phyloP scores from a whole-genome alignment of 345 rosid species.

The Arabidopsis arenosa region DNA sequence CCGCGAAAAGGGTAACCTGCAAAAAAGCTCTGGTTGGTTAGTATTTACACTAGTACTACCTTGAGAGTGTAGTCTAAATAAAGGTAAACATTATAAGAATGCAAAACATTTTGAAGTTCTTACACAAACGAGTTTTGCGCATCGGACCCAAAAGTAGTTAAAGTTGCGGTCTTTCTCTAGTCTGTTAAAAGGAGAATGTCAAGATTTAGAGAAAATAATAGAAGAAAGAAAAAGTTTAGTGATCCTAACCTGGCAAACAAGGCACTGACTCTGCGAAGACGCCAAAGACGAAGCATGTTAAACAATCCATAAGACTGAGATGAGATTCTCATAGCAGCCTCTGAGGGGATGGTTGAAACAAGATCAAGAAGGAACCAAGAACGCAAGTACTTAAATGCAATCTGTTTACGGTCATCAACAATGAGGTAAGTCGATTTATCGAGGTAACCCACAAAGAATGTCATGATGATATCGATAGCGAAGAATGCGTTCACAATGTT shows the following conservation, averaged over 20 bases:
- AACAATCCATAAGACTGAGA: conserved; percentile 72
- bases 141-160: conserved; percentile 96
- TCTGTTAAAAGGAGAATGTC: conserved; percentile 50
- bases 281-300: conserved; percentile 99
- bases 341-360: conserved; percentile 79
- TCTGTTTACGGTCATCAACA: conserved; percentile 67
- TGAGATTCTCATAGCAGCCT: conserved; percentile 64
- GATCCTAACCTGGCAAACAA: conserved; percentile 76
- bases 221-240: not conserved
- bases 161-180: conserved; percentile 91
- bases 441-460: conserved; percentile 87
- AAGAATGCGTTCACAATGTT: conserved; percentile 91
- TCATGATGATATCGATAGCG: conserved; percentile 75
- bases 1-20: conserved; percentile 91
- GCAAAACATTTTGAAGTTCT: conserved; percentile 45
- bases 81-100: not conserved
- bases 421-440: conserved; percentile 73
- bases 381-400: conserved; percentile 77
- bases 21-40: conserved; percentile 20
- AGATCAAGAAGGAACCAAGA: conserved; percentile 85
- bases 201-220: not conserved
- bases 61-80: not conserved
- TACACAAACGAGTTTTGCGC: conserved; percentile 87
- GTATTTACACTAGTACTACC: conserved; percentile 8
- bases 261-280: conserved; percentile 94